These are phyloP conservation scores for Cercophora newfieldiana DNA, from an alignment of 495 filamentous ascomycete species.

Conservation along the genomic window DNA sequence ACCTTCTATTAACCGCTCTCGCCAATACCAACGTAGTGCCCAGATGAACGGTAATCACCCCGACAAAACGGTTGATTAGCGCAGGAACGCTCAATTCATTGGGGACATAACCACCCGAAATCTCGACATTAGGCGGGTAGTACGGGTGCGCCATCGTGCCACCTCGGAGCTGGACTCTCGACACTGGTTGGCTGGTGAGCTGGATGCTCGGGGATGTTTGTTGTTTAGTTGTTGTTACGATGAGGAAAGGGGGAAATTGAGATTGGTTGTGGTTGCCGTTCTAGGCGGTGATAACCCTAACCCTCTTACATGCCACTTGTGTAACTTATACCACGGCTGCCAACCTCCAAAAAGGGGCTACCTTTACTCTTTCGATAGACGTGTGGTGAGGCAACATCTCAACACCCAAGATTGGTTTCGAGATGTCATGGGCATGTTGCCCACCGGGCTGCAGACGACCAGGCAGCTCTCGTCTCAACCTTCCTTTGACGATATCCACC, in stretches of 20 bases:
- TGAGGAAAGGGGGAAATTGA: not conserved
- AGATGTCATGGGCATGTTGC: too few species aligned
- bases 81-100: not conserved
- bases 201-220: too few species aligned
- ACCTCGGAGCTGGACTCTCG: not conserved
- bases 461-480: too few species aligned
- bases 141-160: not conserved
- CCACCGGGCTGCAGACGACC: too few species aligned
- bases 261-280: not conserved
- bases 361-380: too few species aligned
- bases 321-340: not conserved
- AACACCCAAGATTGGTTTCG: not conserved
- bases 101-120: not conserved
- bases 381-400: too few species aligned
- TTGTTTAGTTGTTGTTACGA: not conserved
- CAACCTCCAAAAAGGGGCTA: too few species aligned
- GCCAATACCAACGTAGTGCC: not conserved
- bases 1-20: not conserved
- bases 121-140: not conserved
- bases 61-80: not conserved
- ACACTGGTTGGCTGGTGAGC: not conserved
- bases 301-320: not conserved
- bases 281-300: not conserved
- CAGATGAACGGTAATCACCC: not conserved
- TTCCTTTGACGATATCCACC: too few species aligned